Conservation (phyloP, 2,329 filamentous ascomycete species). For the Pseudogymnoascus sp. region DNA sequence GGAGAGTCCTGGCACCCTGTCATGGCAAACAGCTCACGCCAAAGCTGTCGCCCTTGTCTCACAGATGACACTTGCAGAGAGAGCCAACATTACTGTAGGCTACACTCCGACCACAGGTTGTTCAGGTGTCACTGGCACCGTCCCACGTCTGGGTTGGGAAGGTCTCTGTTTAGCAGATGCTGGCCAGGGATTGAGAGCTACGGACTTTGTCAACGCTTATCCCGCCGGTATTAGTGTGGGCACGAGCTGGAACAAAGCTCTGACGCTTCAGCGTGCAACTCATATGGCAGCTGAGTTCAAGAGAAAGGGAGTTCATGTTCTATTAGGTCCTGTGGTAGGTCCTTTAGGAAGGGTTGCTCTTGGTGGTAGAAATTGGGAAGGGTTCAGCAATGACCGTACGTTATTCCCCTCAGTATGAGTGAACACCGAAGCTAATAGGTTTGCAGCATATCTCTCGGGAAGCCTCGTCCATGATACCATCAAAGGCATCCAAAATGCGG, state of each 20-base stretch:
- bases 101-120: too few species aligned
- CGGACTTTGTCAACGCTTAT: slow-evolving; percentile 77
- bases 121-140: slow-evolving; percentile 45
- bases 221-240: slow-evolving; percentile 83
- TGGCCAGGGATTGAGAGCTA: slow-evolving; percentile 71
- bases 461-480: slow-evolving; percentile 73
- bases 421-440: neutral
- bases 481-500: slow-evolving; percentile 57
- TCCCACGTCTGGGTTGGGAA: slow-evolving; percentile 63
- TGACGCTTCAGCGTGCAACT: slow-evolving; percentile 74
- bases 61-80: too few species aligned
- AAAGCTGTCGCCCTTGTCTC: neutral
- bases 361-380: slow-evolving; percentile 87
- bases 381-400: slow-evolving; percentile 67
- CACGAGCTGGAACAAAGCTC: slow-evolving; percentile 77
- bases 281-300: slow-evolving; percentile 67
- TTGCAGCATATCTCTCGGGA: slow-evolving; percentile 66
- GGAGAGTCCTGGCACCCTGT: neutral
- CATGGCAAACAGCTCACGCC: neutral
- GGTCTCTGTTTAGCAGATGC: slow-evolving; percentile 79
- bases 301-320: slow-evolving; percentile 62
- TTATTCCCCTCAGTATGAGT: neutral
- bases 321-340: slow-evolving; percentile 77
- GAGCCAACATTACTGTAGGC: too few species aligned
- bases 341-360: slow-evolving; percentile 76